phyloP scores from a whole-genome alignment of 1,284 basidiomycete species.

The Rhodotorula sp. region DNA sequence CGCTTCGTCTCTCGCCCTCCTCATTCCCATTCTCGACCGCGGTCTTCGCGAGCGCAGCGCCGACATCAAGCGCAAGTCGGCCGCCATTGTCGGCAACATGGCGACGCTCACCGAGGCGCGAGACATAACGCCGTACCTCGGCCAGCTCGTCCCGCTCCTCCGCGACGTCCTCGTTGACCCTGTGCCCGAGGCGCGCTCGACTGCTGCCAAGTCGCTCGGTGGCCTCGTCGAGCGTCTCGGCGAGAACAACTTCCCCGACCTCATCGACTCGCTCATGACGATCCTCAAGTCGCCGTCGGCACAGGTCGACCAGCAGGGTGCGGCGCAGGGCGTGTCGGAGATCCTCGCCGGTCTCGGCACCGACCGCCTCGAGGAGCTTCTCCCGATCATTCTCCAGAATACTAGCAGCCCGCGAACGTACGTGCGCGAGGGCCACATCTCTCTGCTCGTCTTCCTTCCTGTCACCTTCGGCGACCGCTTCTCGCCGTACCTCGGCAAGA shows the following conservation, averaged over 20 bases:
- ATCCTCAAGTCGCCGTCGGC: constrained; percentile 92
- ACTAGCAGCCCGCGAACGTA: constrained; percentile 86
- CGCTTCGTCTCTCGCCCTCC: constrained; percentile 92
- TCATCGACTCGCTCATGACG: constrained; percentile 84
- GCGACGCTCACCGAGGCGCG: constrained; percentile 80
- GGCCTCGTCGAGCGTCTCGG: constrained; percentile 95
- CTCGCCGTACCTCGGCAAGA: constrained; percentile 91
- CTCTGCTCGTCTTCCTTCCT: constrained; percentile 91
- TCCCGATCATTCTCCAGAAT: constrained; percentile 92
- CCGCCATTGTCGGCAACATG: constrained; percentile 95
- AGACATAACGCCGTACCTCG: constrained; percentile 95
- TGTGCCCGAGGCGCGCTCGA: constrained; percentile 79
- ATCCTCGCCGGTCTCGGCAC: constrained; percentile 94
- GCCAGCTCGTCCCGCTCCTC: constrained; percentile 83
- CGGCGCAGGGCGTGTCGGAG: constrained; percentile 95
- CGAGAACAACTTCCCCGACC: constrained; percentile 91
- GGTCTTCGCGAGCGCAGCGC: constrained; percentile 89
- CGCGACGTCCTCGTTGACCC: constrained; percentile 78
- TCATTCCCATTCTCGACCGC: constrained; percentile 93
- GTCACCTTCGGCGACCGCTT: constrained; percentile 95
- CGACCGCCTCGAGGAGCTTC: constrained; percentile 90
- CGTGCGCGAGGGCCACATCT: constrained; percentile 98
- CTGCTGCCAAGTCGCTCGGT: constrained; percentile 95
- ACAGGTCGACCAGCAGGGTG: constrained; percentile 92
- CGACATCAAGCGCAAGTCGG: constrained; percentile 92